Conservation (phyloP, 164 flowering plant genomes). For the Dillenia turbinata region DNA sequence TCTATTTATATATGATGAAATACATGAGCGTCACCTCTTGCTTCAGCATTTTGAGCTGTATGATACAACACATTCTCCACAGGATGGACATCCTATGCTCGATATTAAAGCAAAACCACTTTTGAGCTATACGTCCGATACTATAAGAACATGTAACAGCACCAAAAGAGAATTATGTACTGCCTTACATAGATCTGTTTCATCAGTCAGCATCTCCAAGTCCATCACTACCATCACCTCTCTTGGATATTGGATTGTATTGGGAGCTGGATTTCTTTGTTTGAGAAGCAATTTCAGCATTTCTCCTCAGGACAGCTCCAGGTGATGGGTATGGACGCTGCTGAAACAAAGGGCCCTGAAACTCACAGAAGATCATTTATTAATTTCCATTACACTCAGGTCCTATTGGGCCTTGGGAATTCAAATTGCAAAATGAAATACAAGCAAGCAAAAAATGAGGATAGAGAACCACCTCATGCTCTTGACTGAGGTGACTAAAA, state of each 20-base stretch:
- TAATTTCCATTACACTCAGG: no score
- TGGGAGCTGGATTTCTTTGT: conserved; percentile 57
- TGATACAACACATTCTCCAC: no score
- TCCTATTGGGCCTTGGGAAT: no score
- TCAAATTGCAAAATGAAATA: no score
- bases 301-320: conserved; percentile 94
- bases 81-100: no score
- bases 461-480: no score
- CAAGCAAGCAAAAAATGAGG: no score
- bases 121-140: no score
- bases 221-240: conserved; percentile 97
- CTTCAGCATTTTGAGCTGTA: no score
- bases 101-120: no score
- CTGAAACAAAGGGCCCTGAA: conserved; percentile 98
- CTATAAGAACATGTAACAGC: neutral
- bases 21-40: no score
- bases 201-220: conserved; percentile 94
- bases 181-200: neutral
- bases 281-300: conserved; percentile 89
- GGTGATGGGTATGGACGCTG: conserved; percentile 99
- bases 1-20: no score
- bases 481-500: neutral
- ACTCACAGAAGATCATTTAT: conserved; percentile 7
- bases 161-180: neutral
- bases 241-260: conserved; percentile 67